Conservation (phyloP, 2,329 filamentous ascomycete species). For the Dothidotthia symphoricarpi region DNA sequence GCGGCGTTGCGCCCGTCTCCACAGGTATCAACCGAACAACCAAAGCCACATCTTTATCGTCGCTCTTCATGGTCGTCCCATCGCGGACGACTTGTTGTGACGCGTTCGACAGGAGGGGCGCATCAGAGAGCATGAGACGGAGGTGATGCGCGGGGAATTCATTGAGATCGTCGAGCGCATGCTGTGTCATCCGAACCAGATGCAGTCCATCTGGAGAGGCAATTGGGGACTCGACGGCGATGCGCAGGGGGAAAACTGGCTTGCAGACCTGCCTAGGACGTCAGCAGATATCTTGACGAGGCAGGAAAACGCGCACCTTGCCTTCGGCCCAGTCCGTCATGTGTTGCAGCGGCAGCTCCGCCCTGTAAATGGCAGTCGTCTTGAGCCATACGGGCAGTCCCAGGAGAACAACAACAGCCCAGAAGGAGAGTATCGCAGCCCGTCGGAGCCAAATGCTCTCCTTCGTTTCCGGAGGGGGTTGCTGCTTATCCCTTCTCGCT, state of each 20-base stretch:
- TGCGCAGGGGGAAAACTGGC: conserved; percentile 81
- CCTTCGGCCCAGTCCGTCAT: conserved; percentile 94
- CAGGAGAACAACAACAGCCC: conserved; percentile 77
- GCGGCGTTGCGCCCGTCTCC: conserved; percentile 51
- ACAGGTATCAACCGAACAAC: conserved; percentile 69
- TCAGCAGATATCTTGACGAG: conserved; percentile 4
- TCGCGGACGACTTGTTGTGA: conserved; percentile 33
- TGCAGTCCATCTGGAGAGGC: conserved; percentile 66
- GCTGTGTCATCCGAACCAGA: conserved; percentile 77
- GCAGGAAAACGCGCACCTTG: conserved; percentile 57
- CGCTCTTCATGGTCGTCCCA: conserved; percentile 28
- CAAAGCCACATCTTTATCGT: conserved; percentile 58
- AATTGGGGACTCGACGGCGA: conserved; percentile 72
- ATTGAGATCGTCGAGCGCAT: conserved; percentile 80
- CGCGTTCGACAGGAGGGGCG: conserved; percentile 29
- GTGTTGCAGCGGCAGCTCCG: conserved; percentile 73
- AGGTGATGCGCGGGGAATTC: conserved; percentile 84
- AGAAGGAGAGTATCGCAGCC: conserved; percentile 81
- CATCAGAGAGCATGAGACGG: conserved; percentile 61
- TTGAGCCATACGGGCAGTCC: conserved; percentile 95
- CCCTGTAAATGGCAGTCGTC: conserved; percentile 89
- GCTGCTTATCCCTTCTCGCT: conserved; percentile 9
- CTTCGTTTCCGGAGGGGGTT: conserved; percentile 74
- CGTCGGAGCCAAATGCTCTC: conserved; percentile 68
- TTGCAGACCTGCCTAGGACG: conserved; percentile 67